phyloP scores from a whole-genome alignment of 139 green algal species.

The Prasinococcaceae sp. region DNA sequence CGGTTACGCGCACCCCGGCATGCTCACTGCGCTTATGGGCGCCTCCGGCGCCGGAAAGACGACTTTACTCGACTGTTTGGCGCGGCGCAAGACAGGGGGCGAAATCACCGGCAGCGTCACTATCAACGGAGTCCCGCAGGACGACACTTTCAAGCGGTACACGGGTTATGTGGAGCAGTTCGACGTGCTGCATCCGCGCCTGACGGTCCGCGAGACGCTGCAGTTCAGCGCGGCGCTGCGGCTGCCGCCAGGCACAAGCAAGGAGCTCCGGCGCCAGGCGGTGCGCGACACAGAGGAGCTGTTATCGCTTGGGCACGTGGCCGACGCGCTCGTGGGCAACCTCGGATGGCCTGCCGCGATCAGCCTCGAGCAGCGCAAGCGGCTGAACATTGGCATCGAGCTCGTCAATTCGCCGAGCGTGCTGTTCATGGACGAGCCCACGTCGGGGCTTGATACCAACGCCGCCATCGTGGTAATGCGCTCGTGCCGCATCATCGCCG shows the following conservation, averaged over 20 bases:
- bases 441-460: slow-evolving; percentile 64
- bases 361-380: slow-evolving; percentile 72
- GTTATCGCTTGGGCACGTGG: no score
- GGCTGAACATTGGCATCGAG: slow-evolving; percentile 81
- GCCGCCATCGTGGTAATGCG: slow-evolving; percentile 74
- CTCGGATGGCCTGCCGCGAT: no score
- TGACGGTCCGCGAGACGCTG: slow-evolving; percentile 29
- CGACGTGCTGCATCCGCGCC: slow-evolving; percentile 26
- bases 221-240: slow-evolving; percentile 20
- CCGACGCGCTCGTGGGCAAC: no score
- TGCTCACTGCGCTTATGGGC: slow-evolving; percentile 29
- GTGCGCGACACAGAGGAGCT: no score
- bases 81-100: slow-evolving; percentile 21
- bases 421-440: slow-evolving; percentile 42
- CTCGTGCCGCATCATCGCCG: slow-evolving; percentile 58
- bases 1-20: slow-evolving; percentile 16
- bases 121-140: slow-evolving; percentile 24
- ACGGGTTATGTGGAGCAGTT: slow-evolving; percentile 28
- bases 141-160: slow-evolving; percentile 23
- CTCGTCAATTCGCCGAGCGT: slow-evolving; percentile 59
- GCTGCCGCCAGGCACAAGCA: slow-evolving; percentile 3
- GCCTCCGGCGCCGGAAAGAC: slow-evolving; percentile 29
- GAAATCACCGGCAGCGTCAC: slow-evolving; percentile 15
- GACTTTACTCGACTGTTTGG: slow-evolving; percentile 26
- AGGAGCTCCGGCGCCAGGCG: no score